Evolutionary conservation across 768 basidiomycete species (phyloP), one percentile per base, ranked within the genome.

Genomic region (Xerocomus brunneocitrinus): DNA sequence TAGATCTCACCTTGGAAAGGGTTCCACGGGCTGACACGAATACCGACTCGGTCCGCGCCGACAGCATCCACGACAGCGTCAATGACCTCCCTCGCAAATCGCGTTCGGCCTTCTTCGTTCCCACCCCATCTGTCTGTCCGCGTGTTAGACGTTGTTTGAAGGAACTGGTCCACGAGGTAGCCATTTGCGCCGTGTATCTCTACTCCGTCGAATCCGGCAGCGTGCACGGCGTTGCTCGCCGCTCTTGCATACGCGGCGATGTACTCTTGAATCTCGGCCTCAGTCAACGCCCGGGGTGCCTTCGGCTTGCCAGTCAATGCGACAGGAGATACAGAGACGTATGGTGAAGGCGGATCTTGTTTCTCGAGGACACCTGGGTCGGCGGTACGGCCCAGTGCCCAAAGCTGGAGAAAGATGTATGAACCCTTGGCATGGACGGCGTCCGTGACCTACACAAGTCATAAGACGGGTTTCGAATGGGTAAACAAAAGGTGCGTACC

Each of bases 81-180:
- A 7, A 81, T 62, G 36, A 85, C 71, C 54, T 84, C 81, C 6
- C 84, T 67, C 0, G 67, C 61, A 63, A 90, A 88, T 27, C 79
- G 73, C 1, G 74, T 70, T 5, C 89, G 73, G 52, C 78, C 79
- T 63, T 84, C 79, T 28, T 87, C 68, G 42, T 76, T 78, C 2
- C 89, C 88, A 0, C 88, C 88, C 64, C 85, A 91, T 42, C 76
- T 69, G 62, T 89, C 86, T 7, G 76, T 80, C 14, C 85, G 75
- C 5, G 74, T 60, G 66, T 88, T 87, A 34, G 71, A 72, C n/a
- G 72, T 62, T 27, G 77, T 72, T 59, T 85, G 81, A 9, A 83
- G 54, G 72, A 88, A 87, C 62, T 87, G 83, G 60, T 87, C 81
- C 14, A 76, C 50, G 10, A 84, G 63, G 54, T 78, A 79, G 0